Evolutionary conservation across 257 asterid genomes (phyloP).

Genomic region (Solanum pimpinellifolium): DNA sequence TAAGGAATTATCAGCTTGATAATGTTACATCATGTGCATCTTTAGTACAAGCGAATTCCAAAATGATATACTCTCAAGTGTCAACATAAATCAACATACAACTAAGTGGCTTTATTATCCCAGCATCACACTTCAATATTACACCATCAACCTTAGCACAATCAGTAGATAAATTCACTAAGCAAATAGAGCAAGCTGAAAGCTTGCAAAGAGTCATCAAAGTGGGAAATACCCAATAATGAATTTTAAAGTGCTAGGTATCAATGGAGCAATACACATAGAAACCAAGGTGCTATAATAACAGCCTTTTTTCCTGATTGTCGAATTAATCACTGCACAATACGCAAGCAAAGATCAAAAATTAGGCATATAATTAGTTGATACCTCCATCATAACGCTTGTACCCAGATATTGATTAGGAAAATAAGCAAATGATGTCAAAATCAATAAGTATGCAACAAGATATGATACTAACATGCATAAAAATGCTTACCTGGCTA

Average conservation of each 20-base stretch:
- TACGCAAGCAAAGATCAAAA: background rate
- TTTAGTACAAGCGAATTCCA: background rate
- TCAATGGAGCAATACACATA: background rate
- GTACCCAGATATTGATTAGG: background rate
- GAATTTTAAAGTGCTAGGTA: background rate
- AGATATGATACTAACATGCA: slow-evolving; percentile 10
- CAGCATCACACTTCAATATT: background rate
- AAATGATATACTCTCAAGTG: background rate
- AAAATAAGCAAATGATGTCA: background rate
- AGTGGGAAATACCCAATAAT: background rate
- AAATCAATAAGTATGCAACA: background rate
- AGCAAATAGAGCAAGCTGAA: background rate
- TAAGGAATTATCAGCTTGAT: background rate
- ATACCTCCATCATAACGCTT: background rate
- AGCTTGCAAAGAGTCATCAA: background rate
- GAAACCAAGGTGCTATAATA: background rate
- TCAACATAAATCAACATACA: background rate
- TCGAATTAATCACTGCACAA: background rate
- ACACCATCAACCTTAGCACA: background rate
- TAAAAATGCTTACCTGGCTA: slow-evolving; percentile 54
- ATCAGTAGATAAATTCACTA: background rate
- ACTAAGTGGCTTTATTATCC: background rate
- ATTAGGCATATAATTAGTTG: background rate
- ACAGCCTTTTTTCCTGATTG: background rate
- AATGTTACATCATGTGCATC: background rate